A percentile compares a stretch with the other conserved stretches of the same genome.
phyloP scores from a whole-genome alignment of 2,329 filamentous ascomycete genomes.

The Parafenestella ontariensis region DNA sequence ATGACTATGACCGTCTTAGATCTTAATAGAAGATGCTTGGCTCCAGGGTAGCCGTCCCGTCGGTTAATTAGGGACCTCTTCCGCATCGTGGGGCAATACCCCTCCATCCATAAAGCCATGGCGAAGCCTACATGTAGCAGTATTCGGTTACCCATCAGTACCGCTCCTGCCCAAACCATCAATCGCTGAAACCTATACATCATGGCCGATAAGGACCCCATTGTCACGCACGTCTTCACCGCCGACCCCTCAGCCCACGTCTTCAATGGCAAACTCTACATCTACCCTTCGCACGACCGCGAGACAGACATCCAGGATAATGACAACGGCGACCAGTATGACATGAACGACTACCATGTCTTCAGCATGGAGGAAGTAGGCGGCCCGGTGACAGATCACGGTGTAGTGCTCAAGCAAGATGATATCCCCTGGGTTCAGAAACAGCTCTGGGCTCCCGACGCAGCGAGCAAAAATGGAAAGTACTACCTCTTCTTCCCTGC shows the following conservation, averaged over 20 bases:
- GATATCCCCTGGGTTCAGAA: conserved; percentile 79
- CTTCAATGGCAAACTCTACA: conserved; percentile 76
- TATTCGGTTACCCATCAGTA: neutral
- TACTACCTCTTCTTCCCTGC: conserved; percentile 83
- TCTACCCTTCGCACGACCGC: conserved; percentile 83
- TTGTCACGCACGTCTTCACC: conserved; percentile 78
- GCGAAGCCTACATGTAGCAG: conserved; percentile 19
- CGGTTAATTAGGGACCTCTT: conserved; percentile 40
- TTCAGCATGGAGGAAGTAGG: conserved; percentile 67
- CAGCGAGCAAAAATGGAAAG: conserved; percentile 70
- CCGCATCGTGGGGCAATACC: conserved; percentile 31
- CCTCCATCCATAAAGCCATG: conserved; percentile 35
- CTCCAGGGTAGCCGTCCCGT: conserved; percentile 36
- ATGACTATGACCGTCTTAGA: conserved; percentile 23
- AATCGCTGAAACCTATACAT: conserved; percentile 5
- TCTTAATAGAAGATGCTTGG: conserved; percentile 24
- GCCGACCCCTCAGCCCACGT: conserved; percentile 83
- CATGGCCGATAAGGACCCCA: conserved; percentile 59
- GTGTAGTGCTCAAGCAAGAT: conserved; percentile 68
- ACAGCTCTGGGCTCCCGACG: conserved; percentile 83
- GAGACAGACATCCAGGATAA: conserved; percentile 78
- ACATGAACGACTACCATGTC: conserved; percentile 85
- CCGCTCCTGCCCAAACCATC: neutral
- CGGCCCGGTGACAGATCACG: conserved; percentile 72
- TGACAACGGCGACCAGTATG: conserved; percentile 85